These are phyloP conservation scores for Curvularia eragrostidis DNA, from an alignment of 2,329 filamentous ascomycete genomes.

Conservation along the genomic window DNA sequence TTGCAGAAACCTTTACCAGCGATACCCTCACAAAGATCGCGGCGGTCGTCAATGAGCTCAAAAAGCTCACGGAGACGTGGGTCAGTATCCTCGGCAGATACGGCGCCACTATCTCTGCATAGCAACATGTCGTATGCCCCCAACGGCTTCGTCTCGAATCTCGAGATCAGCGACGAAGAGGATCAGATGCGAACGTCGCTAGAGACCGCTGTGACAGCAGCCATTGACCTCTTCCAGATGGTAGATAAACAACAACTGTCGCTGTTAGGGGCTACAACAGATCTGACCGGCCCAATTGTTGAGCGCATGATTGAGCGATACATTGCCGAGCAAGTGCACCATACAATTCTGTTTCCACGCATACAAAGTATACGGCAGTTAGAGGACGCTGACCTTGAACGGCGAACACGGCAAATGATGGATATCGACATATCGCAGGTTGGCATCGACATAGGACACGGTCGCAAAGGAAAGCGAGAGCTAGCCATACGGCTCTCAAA, in stretches of 20 bases:
- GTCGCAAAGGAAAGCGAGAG: constrained; percentile 78
- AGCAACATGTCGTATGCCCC: constrained; percentile 47
- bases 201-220: constrained; percentile 89
- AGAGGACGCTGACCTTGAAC: constrained; percentile 87
- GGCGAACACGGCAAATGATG: constrained; percentile 90
- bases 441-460: constrained; percentile 83
- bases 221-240: constrained; percentile 93
- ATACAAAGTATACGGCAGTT: constrained; percentile 77
- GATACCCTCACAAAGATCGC: constrained; percentile 61
- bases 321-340: constrained; percentile 89
- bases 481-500: constrained; percentile 76
- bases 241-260: constrained; percentile 97
- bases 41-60: constrained; percentile 42
- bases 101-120: constrained; percentile 45
- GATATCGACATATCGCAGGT: constrained; percentile 94
- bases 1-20: constrained; percentile 85
- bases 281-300: constrained; percentile 88
- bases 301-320: constrained; percentile 96
- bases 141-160: constrained; percentile 49
- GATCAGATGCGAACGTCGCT: constrained; percentile 86
- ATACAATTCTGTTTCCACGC: constrained; percentile 80
- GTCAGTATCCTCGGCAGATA: constrained; percentile 48
- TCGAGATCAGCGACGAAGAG: constrained; percentile 86
- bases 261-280: constrained; percentile 87
- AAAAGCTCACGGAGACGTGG: constrained; percentile 43